Evolutionary conservation across 1,139 yeast genomes (phyloP), one percentile per base, ranked within the genome.

Genomic region (Candida buenavistaensis): DNA sequence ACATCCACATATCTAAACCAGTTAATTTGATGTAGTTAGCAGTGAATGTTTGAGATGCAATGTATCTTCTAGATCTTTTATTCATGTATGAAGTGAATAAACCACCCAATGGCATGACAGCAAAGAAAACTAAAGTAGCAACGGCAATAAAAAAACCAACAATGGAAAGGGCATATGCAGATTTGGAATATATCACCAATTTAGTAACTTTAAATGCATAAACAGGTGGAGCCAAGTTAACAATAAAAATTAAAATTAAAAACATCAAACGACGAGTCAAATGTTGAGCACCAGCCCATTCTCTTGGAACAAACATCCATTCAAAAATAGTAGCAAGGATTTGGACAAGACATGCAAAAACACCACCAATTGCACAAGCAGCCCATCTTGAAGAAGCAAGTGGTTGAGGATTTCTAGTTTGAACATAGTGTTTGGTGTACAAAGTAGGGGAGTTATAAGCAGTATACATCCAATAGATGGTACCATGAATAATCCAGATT

Each of bases 271-370:
- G 85, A 64, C 96, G 85, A 32, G 89, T 70, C 59, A 92, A 78
- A 61, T 88, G 97, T 68, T 92, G 97, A 62, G 97, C 97, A 64
- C 98, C 98, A 22, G 97, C 95, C 98, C 98, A 92, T 54, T 84
- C 81, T 68, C 97, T 82, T 45, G 98, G 98, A 45, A 92, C 98
- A 57, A 88, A 92, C 60, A 82, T 74, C 97, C 96, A 94, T 67
- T 92, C 98, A 53, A 86, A 80, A 33, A 89, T 41, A 14, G 98
- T 92, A 33, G 98, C 98, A 42, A 79, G 50, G 45, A 94, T 76
- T 68, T 92, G 96, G 55, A 92, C 78, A 37, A 77, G 55, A 43
- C 81, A 67, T 36, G 97, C 97, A 52, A 92, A 74, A 37, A 84
- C 66, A 73, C 99, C 98, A 65, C 94, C 98, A 55, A 90, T 72